phyloP scores from a whole-genome alignment of 768 basidiomycete species.

The Lactifluus hygrophoroides region DNA sequence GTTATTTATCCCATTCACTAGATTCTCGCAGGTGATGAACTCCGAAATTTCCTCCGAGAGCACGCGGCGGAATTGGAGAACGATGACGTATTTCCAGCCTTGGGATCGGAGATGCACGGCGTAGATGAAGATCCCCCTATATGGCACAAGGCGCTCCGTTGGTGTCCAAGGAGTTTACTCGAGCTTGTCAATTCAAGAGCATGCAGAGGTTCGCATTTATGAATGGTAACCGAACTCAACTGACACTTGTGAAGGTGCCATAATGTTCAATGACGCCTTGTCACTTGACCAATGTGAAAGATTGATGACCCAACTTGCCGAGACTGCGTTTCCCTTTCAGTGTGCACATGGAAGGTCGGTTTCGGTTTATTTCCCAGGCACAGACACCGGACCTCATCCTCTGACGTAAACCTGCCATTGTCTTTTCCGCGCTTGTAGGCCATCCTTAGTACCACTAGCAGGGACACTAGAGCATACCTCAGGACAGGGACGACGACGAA shows the following conservation, averaged over 20 bases:
- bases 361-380: conserved; percentile 23
- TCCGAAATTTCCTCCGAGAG: conserved; percentile 67
- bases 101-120: neutral
- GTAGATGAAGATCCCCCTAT: conserved; percentile 3
- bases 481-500: neutral
- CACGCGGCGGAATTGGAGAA: conserved; percentile 55
- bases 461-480: conserved; percentile 20
- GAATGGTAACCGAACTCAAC: neutral
- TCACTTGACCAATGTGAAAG: conserved; percentile 55
- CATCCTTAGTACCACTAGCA: conserved; percentile 46
- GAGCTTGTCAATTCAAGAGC: conserved; percentile 92
- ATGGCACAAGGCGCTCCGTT: conserved; percentile 69
- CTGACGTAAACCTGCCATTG: neutral
- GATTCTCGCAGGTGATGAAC: conserved; percentile 61
- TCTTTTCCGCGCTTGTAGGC: conserved; percentile 26
- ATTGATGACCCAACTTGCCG: conserved; percentile 58
- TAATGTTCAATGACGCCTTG: conserved; percentile 92
- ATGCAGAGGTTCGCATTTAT: conserved; percentile 61
- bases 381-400: neutral
- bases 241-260: conserved; percentile 54
- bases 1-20: conserved; percentile 25
- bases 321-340: conserved; percentile 81
- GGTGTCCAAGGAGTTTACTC: conserved; percentile 75
- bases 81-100: conserved; percentile 28
- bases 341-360: conserved; percentile 89